Conservation (phyloP, 805 yeast genomes). For the Tetrapisispora namnaoensis region DNA sequence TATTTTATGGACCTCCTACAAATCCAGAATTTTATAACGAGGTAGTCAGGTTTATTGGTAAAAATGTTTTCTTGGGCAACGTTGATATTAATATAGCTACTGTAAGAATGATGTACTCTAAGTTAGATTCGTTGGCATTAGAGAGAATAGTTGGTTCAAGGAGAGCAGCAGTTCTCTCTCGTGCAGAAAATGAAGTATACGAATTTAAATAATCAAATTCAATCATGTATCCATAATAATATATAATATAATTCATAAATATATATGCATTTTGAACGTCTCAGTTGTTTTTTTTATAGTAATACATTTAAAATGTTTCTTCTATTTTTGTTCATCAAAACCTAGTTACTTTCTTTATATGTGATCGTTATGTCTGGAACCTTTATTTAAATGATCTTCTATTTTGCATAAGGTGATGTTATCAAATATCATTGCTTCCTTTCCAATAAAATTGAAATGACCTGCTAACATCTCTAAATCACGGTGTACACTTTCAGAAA, state of each 20-base stretch:
- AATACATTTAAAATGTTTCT: not conserved
- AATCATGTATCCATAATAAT: not conserved
- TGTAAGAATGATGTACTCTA: constrained; percentile 57
- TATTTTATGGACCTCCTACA: constrained; percentile 76
- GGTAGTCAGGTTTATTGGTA: constrained; percentile 57
- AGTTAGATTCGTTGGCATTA: constrained; percentile 68
- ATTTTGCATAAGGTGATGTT: not conserved
- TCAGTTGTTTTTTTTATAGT: not conserved
- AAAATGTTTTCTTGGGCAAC: constrained; percentile 39
- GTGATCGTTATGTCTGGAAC: not conserved
- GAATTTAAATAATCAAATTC: constrained; percentile 46
- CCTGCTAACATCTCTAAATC: constrained; percentile 36
- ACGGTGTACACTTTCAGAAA: constrained; percentile 33
- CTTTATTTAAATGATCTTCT: not conserved
- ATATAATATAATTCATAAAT: not conserved
- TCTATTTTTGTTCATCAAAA: not conserved
- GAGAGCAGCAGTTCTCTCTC: constrained; percentile 57
- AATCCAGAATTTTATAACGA: constrained; percentile 81
- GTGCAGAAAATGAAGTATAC: constrained; percentile 61
- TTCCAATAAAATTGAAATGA: constrained; percentile 18
- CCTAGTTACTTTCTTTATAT: not conserved
- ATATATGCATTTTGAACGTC: not conserved
- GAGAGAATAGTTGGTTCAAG: constrained; percentile 79
- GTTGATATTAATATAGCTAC: constrained; percentile 48
- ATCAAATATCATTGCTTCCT: constrained; percentile 20